Percentiles rank a stretch among this genome's conserved stretches.
Evolutionary conservation across 2,329 filamentous ascomycete species (phyloP).

Genomic region (Penicillium crustosum): DNA sequence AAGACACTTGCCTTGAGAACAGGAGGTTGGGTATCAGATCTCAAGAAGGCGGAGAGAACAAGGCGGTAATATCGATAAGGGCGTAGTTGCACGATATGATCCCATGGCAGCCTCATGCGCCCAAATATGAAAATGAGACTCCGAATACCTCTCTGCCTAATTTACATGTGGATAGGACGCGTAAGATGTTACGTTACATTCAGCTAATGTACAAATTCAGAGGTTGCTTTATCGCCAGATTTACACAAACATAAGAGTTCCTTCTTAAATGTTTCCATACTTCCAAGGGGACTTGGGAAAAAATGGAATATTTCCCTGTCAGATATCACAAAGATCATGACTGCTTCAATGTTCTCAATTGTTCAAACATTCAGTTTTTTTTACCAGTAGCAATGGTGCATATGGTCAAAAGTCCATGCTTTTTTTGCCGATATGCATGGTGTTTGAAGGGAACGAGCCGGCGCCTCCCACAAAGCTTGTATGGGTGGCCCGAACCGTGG

Average conservation of each 20-base stretch:
- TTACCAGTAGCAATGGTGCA: neutral
- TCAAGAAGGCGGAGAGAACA: slow-evolving; percentile 13
- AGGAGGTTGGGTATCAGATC: neutral
- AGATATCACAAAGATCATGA: neutral
- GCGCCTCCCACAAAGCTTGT: neutral
- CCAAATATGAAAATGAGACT: neutral
- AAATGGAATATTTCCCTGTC: neutral
- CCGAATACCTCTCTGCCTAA: neutral
- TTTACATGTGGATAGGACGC: neutral
- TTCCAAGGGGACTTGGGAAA: neutral
- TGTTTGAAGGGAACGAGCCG: neutral
- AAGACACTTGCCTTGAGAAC: too few species aligned
- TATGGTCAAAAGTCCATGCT: slow-evolving; percentile 2
- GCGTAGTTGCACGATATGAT: slow-evolving; percentile 16
- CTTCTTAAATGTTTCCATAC: neutral
- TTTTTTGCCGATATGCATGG: neutral
- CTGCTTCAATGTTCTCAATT: neutral
- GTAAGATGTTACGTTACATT: slow-evolving; percentile 3
- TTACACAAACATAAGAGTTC: neutral
- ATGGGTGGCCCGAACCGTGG: neutral
- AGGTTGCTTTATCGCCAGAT: neutral
- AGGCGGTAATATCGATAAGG: slow-evolving; percentile 6
- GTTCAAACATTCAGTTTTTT: neutral
- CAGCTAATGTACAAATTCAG: slow-evolving; percentile 1
- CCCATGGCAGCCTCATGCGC: slow-evolving; percentile 19